Evolutionary conservation across 2,329 filamentous ascomycete species (phyloP).

Genomic region (Orbilia blumenaviensis): DNA sequence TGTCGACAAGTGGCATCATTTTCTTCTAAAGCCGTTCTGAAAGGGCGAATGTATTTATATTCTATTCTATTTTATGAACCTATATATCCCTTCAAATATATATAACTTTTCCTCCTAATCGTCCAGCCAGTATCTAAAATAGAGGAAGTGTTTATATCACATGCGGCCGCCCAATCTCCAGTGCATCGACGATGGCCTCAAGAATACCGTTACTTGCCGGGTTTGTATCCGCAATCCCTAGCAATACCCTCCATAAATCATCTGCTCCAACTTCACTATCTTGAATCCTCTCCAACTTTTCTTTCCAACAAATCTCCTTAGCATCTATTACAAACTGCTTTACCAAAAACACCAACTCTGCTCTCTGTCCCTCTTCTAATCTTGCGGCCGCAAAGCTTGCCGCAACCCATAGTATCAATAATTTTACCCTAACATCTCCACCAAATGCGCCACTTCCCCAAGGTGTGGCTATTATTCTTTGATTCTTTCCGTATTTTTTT

Average conservation of each 20-base stretch:
- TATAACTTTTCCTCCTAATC: not conserved
- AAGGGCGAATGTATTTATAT: not conserved
- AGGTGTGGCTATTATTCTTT: constrained; percentile 38
- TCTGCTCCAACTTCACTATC: constrained; percentile 23
- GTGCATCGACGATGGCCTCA: not conserved
- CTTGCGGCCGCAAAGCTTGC: constrained; percentile 33
- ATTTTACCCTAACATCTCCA: constrained; percentile 40
- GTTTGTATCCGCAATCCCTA: not conserved
- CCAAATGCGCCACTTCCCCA: constrained; percentile 51
- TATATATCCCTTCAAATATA: not conserved
- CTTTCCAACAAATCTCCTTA: constrained; percentile 42
- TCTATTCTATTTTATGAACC: not conserved
- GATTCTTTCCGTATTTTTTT: not conserved
- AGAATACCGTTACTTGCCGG: not conserved
- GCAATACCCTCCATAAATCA: constrained; percentile 24
- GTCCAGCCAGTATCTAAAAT: not conserved
- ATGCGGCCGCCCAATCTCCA: constrained; percentile 1
- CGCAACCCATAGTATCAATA: constrained; percentile 42
- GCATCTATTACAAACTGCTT: constrained; percentile 36
- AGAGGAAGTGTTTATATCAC: not conserved
- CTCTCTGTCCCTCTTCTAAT: not conserved
- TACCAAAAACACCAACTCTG: constrained; percentile 34
- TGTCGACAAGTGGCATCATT: not conserved
- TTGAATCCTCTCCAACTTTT: constrained; percentile 15
- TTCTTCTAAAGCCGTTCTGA: not conserved